These are phyloP conservation scores for Kalmanozyma brasiliensis DNA, from an alignment of 1,284 basidiomycete species.

Conservation along the genomic window DNA sequence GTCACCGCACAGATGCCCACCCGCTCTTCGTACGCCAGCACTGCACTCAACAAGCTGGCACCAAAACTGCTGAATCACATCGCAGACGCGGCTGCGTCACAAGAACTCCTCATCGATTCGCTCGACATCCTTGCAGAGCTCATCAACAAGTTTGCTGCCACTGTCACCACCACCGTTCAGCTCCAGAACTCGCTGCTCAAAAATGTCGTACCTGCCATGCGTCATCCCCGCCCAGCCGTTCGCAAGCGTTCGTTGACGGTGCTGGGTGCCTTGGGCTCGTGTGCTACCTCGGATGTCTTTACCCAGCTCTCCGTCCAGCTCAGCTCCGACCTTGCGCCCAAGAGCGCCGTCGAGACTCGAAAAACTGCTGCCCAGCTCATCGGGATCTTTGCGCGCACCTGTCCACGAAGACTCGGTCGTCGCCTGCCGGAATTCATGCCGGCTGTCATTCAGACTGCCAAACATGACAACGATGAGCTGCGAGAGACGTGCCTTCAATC, in stretches of 20 bases:
- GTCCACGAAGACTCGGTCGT: slow-evolving; percentile 54
- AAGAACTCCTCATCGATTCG: slow-evolving; percentile 86
- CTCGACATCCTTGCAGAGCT: slow-evolving; percentile 91
- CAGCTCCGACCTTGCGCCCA: slow-evolving; percentile 40
- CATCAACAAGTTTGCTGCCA: slow-evolving; percentile 74
- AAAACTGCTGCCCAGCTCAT: slow-evolving; percentile 82
- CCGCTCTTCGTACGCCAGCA: slow-evolving; percentile 79
- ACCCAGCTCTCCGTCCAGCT: slow-evolving; percentile 52
- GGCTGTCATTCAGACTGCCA: slow-evolving; percentile 75
- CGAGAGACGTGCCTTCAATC: slow-evolving; percentile 71
- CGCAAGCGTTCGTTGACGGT: slow-evolving; percentile 58
- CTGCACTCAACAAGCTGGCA: slow-evolving; percentile 84
- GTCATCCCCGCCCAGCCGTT: slow-evolving; percentile 48
- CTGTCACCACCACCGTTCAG: slow-evolving; percentile 68
- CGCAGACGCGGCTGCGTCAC: slow-evolving; percentile 71
- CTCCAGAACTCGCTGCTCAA: slow-evolving; percentile 74
- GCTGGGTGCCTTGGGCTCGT: slow-evolving; percentile 77
- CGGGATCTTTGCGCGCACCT: slow-evolving; percentile 72
- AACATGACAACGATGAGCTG: slow-evolving; percentile 80
- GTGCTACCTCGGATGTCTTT: slow-evolving; percentile 56
- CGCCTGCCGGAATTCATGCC: slow-evolving; percentile 70
- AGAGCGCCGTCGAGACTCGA: slow-evolving; percentile 71
- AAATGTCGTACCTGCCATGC: slow-evolving; percentile 72
- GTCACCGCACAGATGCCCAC: slow-evolving; percentile 88
- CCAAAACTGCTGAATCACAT: slow-evolving; percentile 82